These are phyloP conservation scores for Cryphonectria parasitica DNA, from an alignment of 2,329 filamentous ascomycete species.

Conservation along the genomic window DNA sequence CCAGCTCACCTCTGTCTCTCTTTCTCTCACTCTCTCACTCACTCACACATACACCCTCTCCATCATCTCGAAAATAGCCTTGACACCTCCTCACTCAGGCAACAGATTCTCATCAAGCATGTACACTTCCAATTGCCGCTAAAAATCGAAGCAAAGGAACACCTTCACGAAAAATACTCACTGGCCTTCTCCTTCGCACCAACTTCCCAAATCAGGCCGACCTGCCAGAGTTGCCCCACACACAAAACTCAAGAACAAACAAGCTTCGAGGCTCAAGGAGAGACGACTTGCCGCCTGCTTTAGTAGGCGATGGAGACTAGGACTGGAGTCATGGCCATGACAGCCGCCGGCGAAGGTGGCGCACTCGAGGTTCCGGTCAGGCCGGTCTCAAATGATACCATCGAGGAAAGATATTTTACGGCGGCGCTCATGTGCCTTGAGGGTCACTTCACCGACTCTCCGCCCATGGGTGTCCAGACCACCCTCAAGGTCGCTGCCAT, in stretches of 20 bases:
- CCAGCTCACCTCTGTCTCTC: not conserved
- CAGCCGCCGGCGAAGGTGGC: constrained; percentile 28
- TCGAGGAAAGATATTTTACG: constrained; percentile 67
- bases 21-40: not conserved
- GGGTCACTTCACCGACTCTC: constrained; percentile 61
- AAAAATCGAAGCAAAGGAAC: not conserved
- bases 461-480: constrained; percentile 61
- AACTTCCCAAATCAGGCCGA: not conserved
- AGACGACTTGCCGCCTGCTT: not conserved
- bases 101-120: not conserved
- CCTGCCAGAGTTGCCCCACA: not conserved
- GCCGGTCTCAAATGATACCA: constrained; percentile 47
- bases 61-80: not conserved
- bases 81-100: not conserved
- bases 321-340: constrained; percentile 29
- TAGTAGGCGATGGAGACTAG: not conserved
- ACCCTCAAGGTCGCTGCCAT: constrained; percentile 59
- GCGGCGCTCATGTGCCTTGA: constrained; percentile 65
- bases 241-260: not conserved
- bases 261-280: not conserved
- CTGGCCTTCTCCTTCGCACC: not conserved
- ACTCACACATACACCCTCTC: not conserved
- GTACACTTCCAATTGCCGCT: not conserved
- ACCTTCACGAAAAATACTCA: not conserved
- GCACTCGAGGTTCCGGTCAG: constrained; percentile 29